Evolutionary conservation across 306 rosid genomes (phyloP), one percentile per base, ranked within the genome.

Genomic region (Corylus heterophylla): DNA sequence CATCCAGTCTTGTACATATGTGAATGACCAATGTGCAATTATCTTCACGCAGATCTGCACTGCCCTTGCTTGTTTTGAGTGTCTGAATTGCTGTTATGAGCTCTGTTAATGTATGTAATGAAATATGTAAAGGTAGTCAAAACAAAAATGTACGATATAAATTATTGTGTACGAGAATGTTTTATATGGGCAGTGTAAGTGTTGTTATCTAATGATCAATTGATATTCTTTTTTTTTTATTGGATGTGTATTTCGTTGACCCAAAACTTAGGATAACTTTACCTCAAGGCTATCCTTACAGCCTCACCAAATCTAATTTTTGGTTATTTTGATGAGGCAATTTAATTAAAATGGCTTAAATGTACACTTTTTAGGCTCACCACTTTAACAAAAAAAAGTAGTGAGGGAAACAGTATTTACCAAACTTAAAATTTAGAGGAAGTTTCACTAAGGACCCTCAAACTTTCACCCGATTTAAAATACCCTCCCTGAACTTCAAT

Each of bases 51-150:
- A 95, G 55, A 75, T 95, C 54, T 84, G 97, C 83, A 45, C 97
- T 14, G 99, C 97, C 73, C 87, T 95, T 54, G 88, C 98, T 55
- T 95, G 99, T 66, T 88, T 84, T 27, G 96, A 76, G 92, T 82
- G 92, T 82, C 16, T 93, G 59, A 89, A 86, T 59, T 95, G 98
- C 42, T 95, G 99, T 64, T 66, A 85, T 76, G 99, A 95, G 86
- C 84, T 95, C 25, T 91, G 92, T 73, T 84, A 79, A 3, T 84
- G 84, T 22, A 51, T 87, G 74, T 31, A 70, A 39, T 79, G 20
- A 77, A 67, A 58, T 4, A 76, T 48, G 13, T 20, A 37, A 39
- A 67, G 77, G 16, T 76, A 63, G 78, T 77, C 63, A 12, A 25
- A 54, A 20, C 12, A 59, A 27, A 66, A 61, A 45, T 49, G 59